phyloP scores from a whole-genome alignment of 768 basidiomycete species.

The Mycena haematopus region DNA sequence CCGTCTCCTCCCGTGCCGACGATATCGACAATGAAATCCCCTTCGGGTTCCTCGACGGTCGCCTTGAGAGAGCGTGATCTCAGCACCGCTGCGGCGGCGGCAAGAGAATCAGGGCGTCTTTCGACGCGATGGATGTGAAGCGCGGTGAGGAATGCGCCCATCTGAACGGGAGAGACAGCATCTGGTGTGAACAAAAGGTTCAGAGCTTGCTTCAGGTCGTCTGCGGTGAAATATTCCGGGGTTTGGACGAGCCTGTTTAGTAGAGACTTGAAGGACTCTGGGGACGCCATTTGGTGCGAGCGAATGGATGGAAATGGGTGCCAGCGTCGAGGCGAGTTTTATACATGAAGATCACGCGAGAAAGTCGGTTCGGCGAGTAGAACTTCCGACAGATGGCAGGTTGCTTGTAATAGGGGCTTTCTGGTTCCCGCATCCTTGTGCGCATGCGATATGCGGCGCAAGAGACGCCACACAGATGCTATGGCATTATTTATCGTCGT shows the following conservation, averaged over 20 bases:
- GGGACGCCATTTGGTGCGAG: conserved; percentile 22
- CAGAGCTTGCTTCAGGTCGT: conserved; percentile 77
- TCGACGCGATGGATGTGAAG: conserved; percentile 84
- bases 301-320: not conserved
- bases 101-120: conserved; percentile 74
- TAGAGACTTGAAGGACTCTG: conserved; percentile 72
- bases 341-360: not conserved
- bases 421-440: no score
- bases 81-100: conserved; percentile 79
- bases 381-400: no score
- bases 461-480: no score
- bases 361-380: not conserved
- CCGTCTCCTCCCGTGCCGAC: conserved; percentile 97
- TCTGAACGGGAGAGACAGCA: conserved; percentile 70
- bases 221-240: conserved; percentile 80
- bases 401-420: no score
- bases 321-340: not conserved
- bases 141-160: conserved; percentile 90
- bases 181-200: conserved; percentile 75
- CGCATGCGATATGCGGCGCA: no score
- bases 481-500: no score
- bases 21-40: conserved; percentile 83
- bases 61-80: conserved; percentile 71
- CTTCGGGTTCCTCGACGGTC: conserved; percentile 58
- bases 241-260: conserved; percentile 80